Base-by-base conservation (phyloP, 2,329 filamentous ascomycete species). In the Xylariaceae sp. region DNA sequence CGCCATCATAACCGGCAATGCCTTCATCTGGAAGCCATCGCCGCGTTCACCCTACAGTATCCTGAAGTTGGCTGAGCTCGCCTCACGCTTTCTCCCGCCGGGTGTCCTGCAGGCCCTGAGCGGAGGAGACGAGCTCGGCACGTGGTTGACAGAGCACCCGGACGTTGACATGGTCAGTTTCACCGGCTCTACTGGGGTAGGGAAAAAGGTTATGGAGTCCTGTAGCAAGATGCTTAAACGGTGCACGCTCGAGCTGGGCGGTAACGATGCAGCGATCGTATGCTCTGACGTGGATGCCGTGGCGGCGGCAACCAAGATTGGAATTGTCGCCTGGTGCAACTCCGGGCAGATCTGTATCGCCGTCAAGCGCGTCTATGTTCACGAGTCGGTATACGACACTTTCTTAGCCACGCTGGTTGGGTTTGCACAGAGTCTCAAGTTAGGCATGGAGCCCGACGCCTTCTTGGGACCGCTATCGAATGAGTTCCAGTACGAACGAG, bases 91-190 rank as follows among this genome's bases (percentile, higher is more conserved):
- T 67, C 80, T 85, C 67, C 81, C 81, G 1, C 76, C 81, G 0
- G 84, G 84, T 39, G 80, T 87, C 11, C 65, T 86, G 1, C 82
- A 86, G 63, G 79, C 74, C 0, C 68, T 87, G 2, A 79, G 79
- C 48, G 84, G 84, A 6, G 81, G 81, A 50, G 81, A 86, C 59
- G 71, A 74, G 44, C 75, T 87, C 2, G 84, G 84, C 2, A 80
- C 78, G 0, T 75, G 74, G 73, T 67, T 86, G 48, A 83, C 80
- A 0, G 67, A 64, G 11, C 83, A 87, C 62, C 80, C 80, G 0
- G 79, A 74, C n/a, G 76, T 86, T 50, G 74, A 78, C 52, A 86
- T 84, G 72, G 79, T 86, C 64, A 76, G 74, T 59, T 87, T 87
- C 68, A 86, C 84, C 0, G 83, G 84, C 2, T 84, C 80, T 11